Percentiles rank a stretch among this genome's conserved stretches.
phyloP scores from a whole-genome alignment of 1,284 basidiomycete species.

The Fistulinella cinereoalba region DNA sequence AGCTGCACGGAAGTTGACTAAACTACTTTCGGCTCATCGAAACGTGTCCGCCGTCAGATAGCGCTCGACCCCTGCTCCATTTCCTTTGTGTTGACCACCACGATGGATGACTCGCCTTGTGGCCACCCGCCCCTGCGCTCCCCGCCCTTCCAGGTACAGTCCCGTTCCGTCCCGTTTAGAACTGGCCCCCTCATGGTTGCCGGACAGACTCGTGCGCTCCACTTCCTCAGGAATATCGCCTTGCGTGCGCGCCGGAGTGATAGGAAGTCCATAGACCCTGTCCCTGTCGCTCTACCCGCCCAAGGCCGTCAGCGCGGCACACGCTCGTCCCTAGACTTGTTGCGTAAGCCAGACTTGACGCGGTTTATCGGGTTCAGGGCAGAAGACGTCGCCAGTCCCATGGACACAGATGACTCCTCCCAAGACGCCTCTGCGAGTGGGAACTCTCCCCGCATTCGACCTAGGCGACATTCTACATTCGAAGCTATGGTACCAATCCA shows the following conservation, averaged over 20 bases:
- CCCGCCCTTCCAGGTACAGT: constrained; percentile 32
- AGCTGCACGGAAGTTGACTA: constrained; percentile 17
- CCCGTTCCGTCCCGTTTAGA: constrained; percentile 12
- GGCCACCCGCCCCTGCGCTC: constrained; percentile 27
- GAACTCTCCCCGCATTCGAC: constrained; percentile 21
- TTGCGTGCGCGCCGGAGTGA: constrained; percentile 26
- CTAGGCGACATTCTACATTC: constrained; percentile 24
- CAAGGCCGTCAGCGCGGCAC: constrained; percentile 23
- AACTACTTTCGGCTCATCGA: constrained; percentile 23
- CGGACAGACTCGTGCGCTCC: constrained; percentile 37
- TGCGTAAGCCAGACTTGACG: constrained; percentile 46
- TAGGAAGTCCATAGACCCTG: constrained; percentile 21
- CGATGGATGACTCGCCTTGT: constrained; percentile 25
- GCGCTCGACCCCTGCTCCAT: constrained; percentile 8
- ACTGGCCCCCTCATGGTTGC: constrained; percentile 8
- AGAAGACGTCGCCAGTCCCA: constrained; percentile 27
- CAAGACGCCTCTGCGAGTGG: constrained; percentile 28
- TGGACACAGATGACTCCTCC: constrained; percentile 35
- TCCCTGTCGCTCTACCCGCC: constrained; percentile 15
- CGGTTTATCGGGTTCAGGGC: constrained; percentile 37
- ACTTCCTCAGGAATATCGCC: constrained; percentile 40
- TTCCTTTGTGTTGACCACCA: constrained; percentile 15
- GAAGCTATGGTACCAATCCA: constrained; percentile 16
- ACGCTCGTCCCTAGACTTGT: constrained; percentile 34
- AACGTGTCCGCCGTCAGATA: constrained; percentile 30